These are phyloP conservation scores for Jaminaea rosea DNA, from an alignment of 1,284 basidiomycete species.

Conservation along the genomic window DNA sequence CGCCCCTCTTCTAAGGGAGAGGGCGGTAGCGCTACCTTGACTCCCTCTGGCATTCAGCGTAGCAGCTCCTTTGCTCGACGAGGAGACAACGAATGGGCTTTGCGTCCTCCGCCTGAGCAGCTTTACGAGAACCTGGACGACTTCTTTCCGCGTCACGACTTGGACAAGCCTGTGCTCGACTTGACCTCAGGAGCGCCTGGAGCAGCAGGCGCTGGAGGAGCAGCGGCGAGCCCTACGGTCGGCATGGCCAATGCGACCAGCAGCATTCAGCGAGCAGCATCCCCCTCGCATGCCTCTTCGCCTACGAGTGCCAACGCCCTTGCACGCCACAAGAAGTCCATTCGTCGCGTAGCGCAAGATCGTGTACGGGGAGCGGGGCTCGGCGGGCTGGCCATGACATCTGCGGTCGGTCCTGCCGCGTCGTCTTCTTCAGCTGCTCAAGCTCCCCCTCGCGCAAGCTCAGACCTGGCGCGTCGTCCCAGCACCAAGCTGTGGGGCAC, in stretches of 20 bases:
- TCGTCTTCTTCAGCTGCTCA: not conserved
- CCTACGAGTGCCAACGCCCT: conserved; percentile 6
- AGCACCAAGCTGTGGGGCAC: conserved; percentile 96
- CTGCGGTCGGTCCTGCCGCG: not conserved
- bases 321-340: conserved; percentile 65
- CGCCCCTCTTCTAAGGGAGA: not conserved
- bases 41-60: conserved; percentile 13
- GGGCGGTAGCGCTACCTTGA: not conserved
- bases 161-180: conserved; percentile 91
- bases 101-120: conserved; percentile 83
- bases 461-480: conserved; percentile 61
- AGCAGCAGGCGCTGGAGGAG: not conserved
- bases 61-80: conserved; percentile 34
- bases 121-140: conserved; percentile 86
- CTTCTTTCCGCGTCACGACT: conserved; percentile 91
- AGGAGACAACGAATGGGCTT: conserved; percentile 49
- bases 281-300: not conserved
- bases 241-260: too few species aligned
- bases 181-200: conserved; percentile 48
- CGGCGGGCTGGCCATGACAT: not conserved
- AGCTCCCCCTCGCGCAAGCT: conserved; percentile 16
- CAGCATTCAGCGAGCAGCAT: not conserved
- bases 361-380: conserved; percentile 11
- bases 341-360: conserved; percentile 74
- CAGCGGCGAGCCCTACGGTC: too few species aligned